Conservation (phyloP, 306 rosid species). For the Inga leiocalycina region DNA sequence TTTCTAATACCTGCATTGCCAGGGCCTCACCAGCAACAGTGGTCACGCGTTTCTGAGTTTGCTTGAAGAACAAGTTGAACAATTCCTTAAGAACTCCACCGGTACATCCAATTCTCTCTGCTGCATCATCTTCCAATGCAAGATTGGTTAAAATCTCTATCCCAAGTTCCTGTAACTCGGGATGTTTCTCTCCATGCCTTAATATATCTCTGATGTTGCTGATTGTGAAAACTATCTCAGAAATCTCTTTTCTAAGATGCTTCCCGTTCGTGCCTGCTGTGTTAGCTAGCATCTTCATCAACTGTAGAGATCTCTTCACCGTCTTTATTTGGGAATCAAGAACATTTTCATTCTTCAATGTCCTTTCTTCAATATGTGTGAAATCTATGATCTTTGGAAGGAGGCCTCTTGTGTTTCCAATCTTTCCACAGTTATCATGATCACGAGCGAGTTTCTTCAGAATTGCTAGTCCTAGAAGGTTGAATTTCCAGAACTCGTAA, state of each 20-base stretch:
- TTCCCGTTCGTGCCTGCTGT: conserved; percentile 80
- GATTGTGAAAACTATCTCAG: conserved; percentile 83
- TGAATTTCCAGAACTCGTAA: conserved; percentile 80
- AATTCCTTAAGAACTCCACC: conserved; percentile 83
- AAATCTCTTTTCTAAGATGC: conserved; percentile 71
- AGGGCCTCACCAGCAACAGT: conserved; percentile 91
- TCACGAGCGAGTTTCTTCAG: conserved; percentile 84
- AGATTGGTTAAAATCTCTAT: conserved; percentile 81
- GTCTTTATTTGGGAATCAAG: conserved; percentile 60
- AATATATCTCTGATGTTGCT: conserved; percentile 83
- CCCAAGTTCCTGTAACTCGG: conserved; percentile 71
- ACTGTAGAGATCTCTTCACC: conserved; percentile 75
- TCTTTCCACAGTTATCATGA: conserved; percentile 92
- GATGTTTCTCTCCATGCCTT: conserved; percentile 69
- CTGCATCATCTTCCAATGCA: conserved; percentile 81
- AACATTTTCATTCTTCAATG: conserved; percentile 57
- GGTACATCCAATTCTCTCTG: conserved; percentile 84
- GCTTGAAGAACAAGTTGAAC: conserved; percentile 66
- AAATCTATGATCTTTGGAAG: conserved; percentile 84
- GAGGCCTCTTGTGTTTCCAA: conserved; percentile 88
- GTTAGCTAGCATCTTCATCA: conserved; percentile 85
- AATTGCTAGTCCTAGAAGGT: conserved; percentile 77
- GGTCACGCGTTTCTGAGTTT: conserved; percentile 46
- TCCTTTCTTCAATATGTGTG: conserved; percentile 68
- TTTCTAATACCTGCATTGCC: conserved; percentile 84